A percentile compares a stretch with the other conserved stretches of the same genome.
These are phyloP conservation scores for Leccinum incarnatum DNA, from an alignment of 768 basidiomycete genomes.

Conservation along the genomic window DNA sequence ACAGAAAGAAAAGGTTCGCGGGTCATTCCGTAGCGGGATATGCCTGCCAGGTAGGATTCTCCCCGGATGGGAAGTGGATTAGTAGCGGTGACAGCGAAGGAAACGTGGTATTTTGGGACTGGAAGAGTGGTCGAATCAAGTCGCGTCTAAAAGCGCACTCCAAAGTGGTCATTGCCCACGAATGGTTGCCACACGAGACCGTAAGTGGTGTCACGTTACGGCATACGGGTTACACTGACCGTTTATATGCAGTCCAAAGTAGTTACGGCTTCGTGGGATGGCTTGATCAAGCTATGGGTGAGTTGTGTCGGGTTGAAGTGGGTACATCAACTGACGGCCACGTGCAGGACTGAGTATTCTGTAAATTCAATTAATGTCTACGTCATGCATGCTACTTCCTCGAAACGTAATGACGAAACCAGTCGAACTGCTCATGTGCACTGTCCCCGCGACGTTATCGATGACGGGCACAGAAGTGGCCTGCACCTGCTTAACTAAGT, in stretches of 20 bases:
- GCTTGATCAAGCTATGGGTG: slow-evolving; percentile 97
- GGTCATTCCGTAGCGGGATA: slow-evolving; percentile 97
- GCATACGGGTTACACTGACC: slow-evolving; percentile 9
- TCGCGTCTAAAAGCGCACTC: slow-evolving; percentile 84
- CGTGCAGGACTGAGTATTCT: slow-evolving; percentile 31
- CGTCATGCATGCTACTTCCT: neutral
- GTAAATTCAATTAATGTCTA: slow-evolving; percentile 11
- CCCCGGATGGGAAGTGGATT: slow-evolving; percentile 97
- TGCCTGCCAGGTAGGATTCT: slow-evolving; percentile 96
- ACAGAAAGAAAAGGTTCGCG: slow-evolving; percentile 97
- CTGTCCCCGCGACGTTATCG: neutral
- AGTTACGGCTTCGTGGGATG: slow-evolving; percentile 97
- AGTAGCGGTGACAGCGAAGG: slow-evolving; percentile 95
- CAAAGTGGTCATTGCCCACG: slow-evolving; percentile 97
- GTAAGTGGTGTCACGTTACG: slow-evolving; percentile 48
- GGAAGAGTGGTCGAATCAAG: slow-evolving; percentile 97
- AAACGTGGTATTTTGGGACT: slow-evolving; percentile 98
- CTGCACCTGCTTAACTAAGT: neutral
- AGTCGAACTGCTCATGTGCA: neutral
- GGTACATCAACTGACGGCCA: slow-evolving; percentile 3
- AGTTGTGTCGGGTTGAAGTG: slow-evolving; percentile 26
- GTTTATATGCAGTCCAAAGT: slow-evolving; percentile 75
- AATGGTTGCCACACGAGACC: slow-evolving; percentile 96
- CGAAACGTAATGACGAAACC: neutral
- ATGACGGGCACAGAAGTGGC: slow-evolving; percentile 5